phyloP scores from a whole-genome alignment of 2,329 filamentous ascomycete species.

The Chrysoporthe puriensis region DNA sequence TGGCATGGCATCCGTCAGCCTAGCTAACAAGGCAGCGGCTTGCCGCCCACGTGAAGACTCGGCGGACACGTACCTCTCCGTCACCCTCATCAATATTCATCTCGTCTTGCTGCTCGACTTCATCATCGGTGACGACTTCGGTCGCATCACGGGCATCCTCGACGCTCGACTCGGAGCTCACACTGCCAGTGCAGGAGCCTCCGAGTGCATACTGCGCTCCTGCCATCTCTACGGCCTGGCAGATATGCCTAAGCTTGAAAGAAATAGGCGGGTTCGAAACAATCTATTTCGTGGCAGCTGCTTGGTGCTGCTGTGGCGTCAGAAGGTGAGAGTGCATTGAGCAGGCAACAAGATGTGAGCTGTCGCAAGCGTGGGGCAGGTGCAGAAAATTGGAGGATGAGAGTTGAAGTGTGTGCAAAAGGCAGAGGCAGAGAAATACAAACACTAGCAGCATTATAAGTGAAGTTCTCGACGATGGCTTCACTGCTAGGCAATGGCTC shows the following conservation, averaged over 20 bases:
- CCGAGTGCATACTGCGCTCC: no score
- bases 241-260: not conserved
- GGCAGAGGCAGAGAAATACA: not conserved
- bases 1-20: not conserved
- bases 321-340: not conserved
- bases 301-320: not conserved
- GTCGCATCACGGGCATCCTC: not conserved
- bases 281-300: not conserved
- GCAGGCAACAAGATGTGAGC: not conserved
- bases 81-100: not conserved
- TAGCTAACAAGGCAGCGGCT: not conserved
- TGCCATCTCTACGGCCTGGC: not conserved
- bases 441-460: not conserved
- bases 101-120: not conserved
- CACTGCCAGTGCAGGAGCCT: not conserved
- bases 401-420: not conserved
- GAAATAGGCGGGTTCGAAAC: not conserved
- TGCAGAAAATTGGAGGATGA: not conserved
- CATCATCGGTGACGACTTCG: not conserved
- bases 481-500: not conserved
- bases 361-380: not conserved
- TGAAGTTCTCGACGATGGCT: not conserved
- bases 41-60: not conserved
- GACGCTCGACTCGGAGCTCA: not conserved
- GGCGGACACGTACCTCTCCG: not conserved